Evolutionary conservation across 2,329 filamentous ascomycete genomes (phyloP), one percentile per base, ranked within the genome.

Genomic region (Cladosporium sp.): DNA sequence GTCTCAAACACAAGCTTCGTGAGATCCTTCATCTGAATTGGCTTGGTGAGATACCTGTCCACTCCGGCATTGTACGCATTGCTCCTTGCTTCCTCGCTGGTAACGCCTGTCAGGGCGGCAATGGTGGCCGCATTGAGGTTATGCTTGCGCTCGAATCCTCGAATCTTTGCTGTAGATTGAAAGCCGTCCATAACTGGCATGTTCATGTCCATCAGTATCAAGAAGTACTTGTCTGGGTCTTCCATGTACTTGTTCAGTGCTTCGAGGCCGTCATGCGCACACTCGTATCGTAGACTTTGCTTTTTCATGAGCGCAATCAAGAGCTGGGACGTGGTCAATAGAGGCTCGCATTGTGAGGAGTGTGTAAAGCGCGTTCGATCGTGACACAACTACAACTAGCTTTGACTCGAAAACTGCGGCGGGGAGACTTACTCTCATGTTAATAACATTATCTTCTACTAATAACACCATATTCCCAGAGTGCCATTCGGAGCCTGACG

Each of bases 161-260:
- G 63, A 9, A 73, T 71, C 22, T 62, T 58, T 15, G 62, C 57
- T 15, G 69, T 69, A 8, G 69, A 65, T 25, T 65, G 62, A 36
- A 65, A 64, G 12, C 70, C 70, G 36, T 71, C 67, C 68, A 72
- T 71, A 20, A 71, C 61, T 3, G 70, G 70, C 70, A 72, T 72
- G 13, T 59, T 63, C 62, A 52, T 62, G 62, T 6, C 60, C 61
- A 22, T 60, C 57, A 69, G 25, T 1, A 62, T 28, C 9, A 62
- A 44, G 40, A 60, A 61, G 40, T 40, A 60, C 4, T 19, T 15
- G 12, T 4, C 2, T 3, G 58, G 57, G 8, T 44, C 34, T 15
- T 47, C 57, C 56, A 5, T 59, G 45, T 53, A 64, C 19, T 28
- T 44, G 22, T 62, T 44, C 22, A 66, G 20, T 6, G 64, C 64